Evolutionary conservation across 106 monocot species (phyloP).

Genomic region (Acanthochlamys bracteata): DNA sequence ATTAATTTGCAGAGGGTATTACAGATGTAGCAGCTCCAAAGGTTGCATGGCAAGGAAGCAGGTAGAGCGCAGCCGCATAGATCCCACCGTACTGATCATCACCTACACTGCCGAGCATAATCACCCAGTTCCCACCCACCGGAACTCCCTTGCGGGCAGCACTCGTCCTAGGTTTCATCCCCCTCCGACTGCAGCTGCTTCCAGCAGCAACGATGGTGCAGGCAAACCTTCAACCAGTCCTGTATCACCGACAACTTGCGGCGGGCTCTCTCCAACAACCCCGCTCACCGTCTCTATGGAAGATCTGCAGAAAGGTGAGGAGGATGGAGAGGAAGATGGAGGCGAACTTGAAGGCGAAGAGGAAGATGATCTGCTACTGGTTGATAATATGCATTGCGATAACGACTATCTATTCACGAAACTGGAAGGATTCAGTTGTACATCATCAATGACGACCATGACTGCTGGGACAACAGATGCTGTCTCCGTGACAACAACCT

Average conservation of each 20-base stretch:
- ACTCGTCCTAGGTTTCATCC: slow-evolving; percentile 40
- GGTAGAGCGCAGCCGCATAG: slow-evolving; percentile 41
- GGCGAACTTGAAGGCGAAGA: slow-evolving; percentile 1
- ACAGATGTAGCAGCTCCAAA: slow-evolving; percentile 10
- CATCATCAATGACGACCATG: not conserved
- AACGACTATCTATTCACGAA: not conserved
- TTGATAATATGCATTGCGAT: slow-evolving; percentile 10
- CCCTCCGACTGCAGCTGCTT: slow-evolving; percentile 7
- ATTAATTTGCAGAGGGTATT: slow-evolving; percentile 5
- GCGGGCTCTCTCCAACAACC: slow-evolving; percentile 12
- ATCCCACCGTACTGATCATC: slow-evolving; percentile 29
- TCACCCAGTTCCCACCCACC: slow-evolving; percentile 46
- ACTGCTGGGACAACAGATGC: not conserved
- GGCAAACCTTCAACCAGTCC: not conserved
- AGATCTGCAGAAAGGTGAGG: not conserved
- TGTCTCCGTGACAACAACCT: not conserved
- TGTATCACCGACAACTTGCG: not conserved
- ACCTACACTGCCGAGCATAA: slow-evolving; percentile 61
- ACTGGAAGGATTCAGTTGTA: not conserved
- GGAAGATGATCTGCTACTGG: slow-evolving; percentile 10
- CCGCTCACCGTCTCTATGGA: slow-evolving; percentile 7
- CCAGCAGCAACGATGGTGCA: not conserved
- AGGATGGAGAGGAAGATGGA: slow-evolving; percentile 8
- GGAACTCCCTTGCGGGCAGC: slow-evolving; percentile 85
- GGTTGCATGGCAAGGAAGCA: slow-evolving; percentile 16